A percentile compares a stretch with the other conserved stretches of the same genome.
These are phyloP conservation scores for Colletotrichum limetticola DNA, from an alignment of 2,329 filamentous ascomycete genomes.

Conservation along the genomic window DNA sequence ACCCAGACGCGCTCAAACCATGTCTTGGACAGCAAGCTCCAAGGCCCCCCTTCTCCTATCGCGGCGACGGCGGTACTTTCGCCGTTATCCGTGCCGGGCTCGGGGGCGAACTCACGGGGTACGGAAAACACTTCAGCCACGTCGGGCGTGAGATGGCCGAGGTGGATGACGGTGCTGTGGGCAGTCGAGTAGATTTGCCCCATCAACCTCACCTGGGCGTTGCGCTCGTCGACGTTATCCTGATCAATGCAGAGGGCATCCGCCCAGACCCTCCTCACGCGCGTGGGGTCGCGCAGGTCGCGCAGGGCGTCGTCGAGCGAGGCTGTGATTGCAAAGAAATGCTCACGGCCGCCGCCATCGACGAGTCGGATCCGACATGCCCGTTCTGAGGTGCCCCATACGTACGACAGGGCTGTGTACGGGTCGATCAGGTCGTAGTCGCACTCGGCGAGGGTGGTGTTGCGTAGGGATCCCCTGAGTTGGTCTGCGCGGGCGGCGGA, in stretches of 20 bases:
- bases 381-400: conserved; percentile 35
- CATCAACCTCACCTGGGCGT: conserved; percentile 43
- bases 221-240: conserved; percentile 38
- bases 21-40: conserved; percentile 1
- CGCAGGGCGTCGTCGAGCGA: conserved; percentile 43
- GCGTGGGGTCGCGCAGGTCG: conserved; percentile 51
- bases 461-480: conserved; percentile 30
- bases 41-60: not conserved
- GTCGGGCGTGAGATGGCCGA: not conserved
- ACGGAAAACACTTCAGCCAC: not conserved
- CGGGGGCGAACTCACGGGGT: not conserved
- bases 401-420: conserved; percentile 41
- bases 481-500: not conserved
- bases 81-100: not conserved
- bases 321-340: not conserved
- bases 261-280: conserved; percentile 39
- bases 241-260: conserved; percentile 48
- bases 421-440: conserved; percentile 18
- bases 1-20: conserved; percentile 35
- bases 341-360: conserved; percentile 23
- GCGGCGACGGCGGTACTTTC: not conserved
- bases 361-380: conserved; percentile 34
- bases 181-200: conserved; percentile 41
- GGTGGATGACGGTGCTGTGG: conserved; percentile 20
- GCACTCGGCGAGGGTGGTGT: not conserved